Conservation (phyloP, 2,329 filamentous ascomycete genomes). For the Fusarium caatingaense region DNA sequence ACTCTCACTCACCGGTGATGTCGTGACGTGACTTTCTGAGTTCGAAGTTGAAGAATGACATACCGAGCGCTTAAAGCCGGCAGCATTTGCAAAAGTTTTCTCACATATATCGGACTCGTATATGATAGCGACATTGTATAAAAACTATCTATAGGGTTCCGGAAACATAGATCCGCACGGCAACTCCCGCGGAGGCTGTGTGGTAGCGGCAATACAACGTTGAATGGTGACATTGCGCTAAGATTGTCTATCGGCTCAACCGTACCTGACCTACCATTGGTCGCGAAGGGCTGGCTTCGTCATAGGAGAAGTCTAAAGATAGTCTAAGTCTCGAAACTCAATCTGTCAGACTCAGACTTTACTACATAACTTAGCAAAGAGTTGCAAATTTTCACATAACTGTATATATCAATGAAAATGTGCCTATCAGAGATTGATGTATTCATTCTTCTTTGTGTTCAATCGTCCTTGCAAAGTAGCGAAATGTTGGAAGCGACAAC, state of each 20-base stretch:
- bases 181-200: not conserved
- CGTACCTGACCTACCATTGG: not conserved
- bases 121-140: not conserved
- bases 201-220: not conserved
- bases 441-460: too few species aligned
- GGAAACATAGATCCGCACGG: not conserved
- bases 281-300: not conserved
- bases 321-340: not conserved
- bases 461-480: not conserved
- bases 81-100: too few species aligned
- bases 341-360: not conserved
- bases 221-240: not conserved
- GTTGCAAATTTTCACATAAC: not conserved
- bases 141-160: not conserved
- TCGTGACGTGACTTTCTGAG: too few species aligned
- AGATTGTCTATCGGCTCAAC: not conserved
- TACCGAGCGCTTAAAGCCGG: not conserved
- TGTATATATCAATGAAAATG: not conserved
- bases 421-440: not conserved
- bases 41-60: not conserved
- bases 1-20: not conserved
- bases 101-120: not conserved
- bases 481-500: not conserved
- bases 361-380: not conserved
- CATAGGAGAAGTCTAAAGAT: not conserved